Conservation (phyloP, 2,329 filamentous ascomycete species). For the Talaromyces marneffei region DNA sequence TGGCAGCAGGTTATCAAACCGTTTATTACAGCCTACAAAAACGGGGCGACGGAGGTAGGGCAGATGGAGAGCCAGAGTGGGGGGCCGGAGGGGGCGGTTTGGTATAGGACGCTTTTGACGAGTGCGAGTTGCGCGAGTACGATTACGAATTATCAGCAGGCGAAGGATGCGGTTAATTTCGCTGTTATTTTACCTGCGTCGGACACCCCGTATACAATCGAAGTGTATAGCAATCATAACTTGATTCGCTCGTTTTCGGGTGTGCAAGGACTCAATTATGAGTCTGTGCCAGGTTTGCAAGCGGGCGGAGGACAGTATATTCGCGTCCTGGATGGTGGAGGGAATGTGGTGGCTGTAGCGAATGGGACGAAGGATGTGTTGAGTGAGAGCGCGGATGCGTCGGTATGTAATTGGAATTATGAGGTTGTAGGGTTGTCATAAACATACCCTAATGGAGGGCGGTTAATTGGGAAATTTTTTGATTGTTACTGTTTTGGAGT, state of each 20-base stretch:
- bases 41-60: not conserved
- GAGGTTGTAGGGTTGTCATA: constrained; percentile 12
- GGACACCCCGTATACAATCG: not conserved
- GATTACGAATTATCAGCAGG: constrained; percentile 9
- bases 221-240: constrained; percentile 9
- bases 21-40: constrained; percentile 9
- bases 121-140: constrained; percentile 9
- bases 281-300: constrained; percentile 10
- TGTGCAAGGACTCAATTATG: constrained; percentile 1
- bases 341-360: constrained; percentile 2
- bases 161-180: constrained; percentile 3
- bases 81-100: not conserved
- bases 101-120: constrained; percentile 4
- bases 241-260: constrained; percentile 1
- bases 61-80: not conserved
- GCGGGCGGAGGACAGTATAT: constrained; percentile 3
- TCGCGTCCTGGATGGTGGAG: not conserved
- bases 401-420: constrained; percentile 13
- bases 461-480: no score
- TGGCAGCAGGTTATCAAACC: constrained; percentile 10
- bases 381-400: not conserved
- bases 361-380: constrained; percentile 9
- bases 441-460: no score
- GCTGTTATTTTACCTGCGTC: constrained; percentile 1
- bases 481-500: no score